Base-by-base conservation (phyloP, 371 early-diverging fungal genomes). In the Globomyces sp. region DNA sequence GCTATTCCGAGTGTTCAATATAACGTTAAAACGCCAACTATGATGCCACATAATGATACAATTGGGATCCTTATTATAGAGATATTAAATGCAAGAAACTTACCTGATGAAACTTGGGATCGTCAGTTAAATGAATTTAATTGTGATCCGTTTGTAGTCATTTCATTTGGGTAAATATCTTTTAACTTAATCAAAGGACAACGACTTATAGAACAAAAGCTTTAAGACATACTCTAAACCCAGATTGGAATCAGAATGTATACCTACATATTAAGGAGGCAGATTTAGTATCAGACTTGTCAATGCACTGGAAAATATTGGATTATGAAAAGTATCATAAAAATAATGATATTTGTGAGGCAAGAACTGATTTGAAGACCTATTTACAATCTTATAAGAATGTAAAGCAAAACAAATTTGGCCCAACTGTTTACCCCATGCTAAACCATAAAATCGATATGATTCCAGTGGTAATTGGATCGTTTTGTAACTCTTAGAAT, bases 81-180 rank as follows among this genome's bases (percentile, higher is more conserved):
- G 11, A 51, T 71, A 42, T 59, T 70, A 4, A 58, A 67, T 1
- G 74, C 74, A 0, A 44, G 50, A 37, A 66, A 74, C 41, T 63
- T 74, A 39, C 74, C 74, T 1, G 59, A 64, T 43, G 72, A 66
- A 24, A 24, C 24, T 24, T 24, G 59, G 9, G 66, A 66, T 43
- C 41, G 58, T 2, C 63, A 64, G n/a, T 47, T 63, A 3, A 68
- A 65, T 0, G 62, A 65, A 1, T 90, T 88, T 71, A 89, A 92
- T 67, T 91, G 89, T 85, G 92, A 94, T 71, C 90, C 94, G 0
- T 94, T 92, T 80, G 91, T 89, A 1, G 84, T 91, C 49, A 79
- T 77, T 86, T n/a, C 83, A 85, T 2, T 88, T 87, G 66, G 87
- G 8, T 80, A 83, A 10, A 82, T 24, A 24, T 24, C 24, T 24